Percentiles rank a stretch among this genome's conserved stretches.
Conservation (phyloP, 805 yeast species). For the Saccharomyces paradoxus region DNA sequence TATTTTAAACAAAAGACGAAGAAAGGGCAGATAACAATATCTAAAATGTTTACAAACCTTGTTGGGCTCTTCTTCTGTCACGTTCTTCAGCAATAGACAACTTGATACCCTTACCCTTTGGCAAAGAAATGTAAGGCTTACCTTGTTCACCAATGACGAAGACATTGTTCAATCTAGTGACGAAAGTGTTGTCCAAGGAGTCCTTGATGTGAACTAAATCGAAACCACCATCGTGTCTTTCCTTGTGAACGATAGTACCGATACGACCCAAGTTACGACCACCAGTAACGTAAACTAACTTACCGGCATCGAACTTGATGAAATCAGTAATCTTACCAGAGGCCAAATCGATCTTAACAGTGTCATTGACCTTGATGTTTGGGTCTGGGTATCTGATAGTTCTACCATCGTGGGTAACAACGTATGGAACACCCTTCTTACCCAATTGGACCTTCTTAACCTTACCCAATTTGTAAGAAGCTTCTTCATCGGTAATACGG, state of each 20-base stretch:
- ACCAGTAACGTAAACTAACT: conserved; percentile 88
- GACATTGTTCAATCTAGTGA: conserved; percentile 88
- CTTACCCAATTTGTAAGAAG: conserved; percentile 94
- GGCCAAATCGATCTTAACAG: conserved; percentile 93
- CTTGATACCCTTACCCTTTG: conserved; percentile 99
- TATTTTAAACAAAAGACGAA: not conserved
- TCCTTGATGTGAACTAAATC: conserved; percentile 96
- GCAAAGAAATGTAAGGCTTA: conserved; percentile 89
- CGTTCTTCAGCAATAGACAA: conserved; percentile 94
- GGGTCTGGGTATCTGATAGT: conserved; percentile 99
- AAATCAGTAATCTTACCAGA: conserved; percentile 87
- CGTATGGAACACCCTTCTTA: conserved; percentile 96
- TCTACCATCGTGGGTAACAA: conserved; percentile 99
- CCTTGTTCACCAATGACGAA: conserved; percentile 93
- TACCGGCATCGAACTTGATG: conserved; percentile 90
- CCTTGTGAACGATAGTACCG: conserved; percentile 93
- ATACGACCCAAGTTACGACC: conserved; percentile 98
- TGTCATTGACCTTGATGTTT: conserved; percentile 90
- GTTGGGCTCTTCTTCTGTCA: conserved; percentile 92
- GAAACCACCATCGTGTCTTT: conserved; percentile 97
- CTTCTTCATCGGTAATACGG: conserved; percentile 99
- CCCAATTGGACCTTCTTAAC: conserved; percentile 98
- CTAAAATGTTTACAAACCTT: conserved; percentile 38
- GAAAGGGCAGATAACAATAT: not conserved
- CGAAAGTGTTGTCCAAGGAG: conserved; percentile 87